These are phyloP conservation scores for Cryptococcus jaspeensis DNA, from an alignment of 1,284 basidiomycete genomes.

Conservation along the genomic window DNA sequence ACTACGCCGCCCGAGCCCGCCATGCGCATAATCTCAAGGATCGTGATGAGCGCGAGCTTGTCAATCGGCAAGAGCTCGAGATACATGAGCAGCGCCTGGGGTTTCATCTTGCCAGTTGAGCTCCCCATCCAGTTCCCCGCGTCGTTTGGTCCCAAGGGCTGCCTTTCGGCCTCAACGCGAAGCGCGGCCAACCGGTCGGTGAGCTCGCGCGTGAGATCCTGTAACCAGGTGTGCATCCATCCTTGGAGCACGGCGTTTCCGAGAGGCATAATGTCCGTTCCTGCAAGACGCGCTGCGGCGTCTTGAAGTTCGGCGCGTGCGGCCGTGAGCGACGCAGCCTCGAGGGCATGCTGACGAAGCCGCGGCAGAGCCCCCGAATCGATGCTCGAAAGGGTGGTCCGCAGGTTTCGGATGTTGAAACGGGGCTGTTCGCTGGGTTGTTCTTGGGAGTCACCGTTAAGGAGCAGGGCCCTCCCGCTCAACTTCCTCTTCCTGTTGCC, in stretches of 20 bases:
- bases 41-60: conserved; percentile 82
- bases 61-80: conserved; percentile 71
- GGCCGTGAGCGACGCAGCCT: conserved; percentile 79
- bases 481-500: background rate
- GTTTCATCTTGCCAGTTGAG: conserved; percentile 25
- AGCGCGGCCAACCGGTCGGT: conserved; percentile 61
- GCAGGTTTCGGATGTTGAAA: conserved; percentile 64
- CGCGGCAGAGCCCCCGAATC: conserved; percentile 61
- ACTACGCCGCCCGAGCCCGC: conserved; percentile 72
- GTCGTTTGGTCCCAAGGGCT: conserved; percentile 12
- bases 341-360: conserved; percentile 77
- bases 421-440: conserved; percentile 24
- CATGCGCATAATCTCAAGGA: conserved; percentile 85
- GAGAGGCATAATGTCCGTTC: conserved; percentile 53
- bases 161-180: conserved; percentile 47
- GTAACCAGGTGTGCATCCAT: conserved; percentile 88
- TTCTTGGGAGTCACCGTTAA: conserved; percentile 9
- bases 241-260: conserved; percentile 62
- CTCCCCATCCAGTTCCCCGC: background rate
- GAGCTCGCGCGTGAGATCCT: conserved; percentile 61
- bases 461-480: background rate
- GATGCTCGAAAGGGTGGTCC: conserved; percentile 62
- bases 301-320: conserved; percentile 70
- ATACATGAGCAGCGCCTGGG: conserved; percentile 55
- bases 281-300: conserved; percentile 64